A percentile compares a stretch with the other conserved stretches of the same genome.
Evolutionary conservation across 2,329 filamentous ascomycete species (phyloP).

Genomic region (Phialemonium atrogriseum): DNA sequence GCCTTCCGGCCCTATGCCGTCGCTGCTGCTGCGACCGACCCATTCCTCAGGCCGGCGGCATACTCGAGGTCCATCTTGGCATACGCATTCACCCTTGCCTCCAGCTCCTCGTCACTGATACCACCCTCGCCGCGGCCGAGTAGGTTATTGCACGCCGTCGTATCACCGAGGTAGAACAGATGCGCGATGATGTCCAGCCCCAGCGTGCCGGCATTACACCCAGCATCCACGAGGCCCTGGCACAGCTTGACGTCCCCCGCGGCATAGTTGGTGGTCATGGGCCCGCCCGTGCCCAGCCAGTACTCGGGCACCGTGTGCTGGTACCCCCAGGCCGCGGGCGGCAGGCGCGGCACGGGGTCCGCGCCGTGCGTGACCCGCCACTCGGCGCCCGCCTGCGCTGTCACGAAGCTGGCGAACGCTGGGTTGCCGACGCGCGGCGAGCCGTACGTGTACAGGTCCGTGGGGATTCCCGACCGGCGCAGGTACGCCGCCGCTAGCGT

Average conservation of each 20-base stretch:
- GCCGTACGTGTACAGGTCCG: slow-evolving; percentile 59
- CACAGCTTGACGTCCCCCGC: slow-evolving; percentile 36
- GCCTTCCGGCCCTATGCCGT: no score
- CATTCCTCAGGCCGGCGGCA: no score
- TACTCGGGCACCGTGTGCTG: slow-evolving; percentile 63
- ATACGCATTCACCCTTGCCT: slow-evolving; percentile 17
- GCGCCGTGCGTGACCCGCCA: slow-evolving; percentile 59
- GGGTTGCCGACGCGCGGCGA: slow-evolving; percentile 56
- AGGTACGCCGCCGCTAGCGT: slow-evolving; percentile 51
- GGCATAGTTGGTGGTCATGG: slow-evolving; percentile 25
- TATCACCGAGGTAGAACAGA: slow-evolving; percentile 37
- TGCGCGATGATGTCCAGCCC: slow-evolving; percentile 39
- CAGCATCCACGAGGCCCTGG: slow-evolving; percentile 34
- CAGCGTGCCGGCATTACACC: slow-evolving; percentile 42
- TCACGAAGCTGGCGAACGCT: slow-evolving; percentile 45
- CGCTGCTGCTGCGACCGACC: no score
- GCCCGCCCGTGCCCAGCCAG: slow-evolving; percentile 40
- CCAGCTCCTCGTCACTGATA: slow-evolving; percentile 27
- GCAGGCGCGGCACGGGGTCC: slow-evolving; percentile 62
- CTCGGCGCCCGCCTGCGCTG: slow-evolving; percentile 39
- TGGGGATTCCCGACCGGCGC: slow-evolving; percentile 33
- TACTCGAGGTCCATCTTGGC: slow-evolving; percentile 24
- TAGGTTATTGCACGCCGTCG: no score
- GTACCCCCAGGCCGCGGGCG: slow-evolving; percentile 52
- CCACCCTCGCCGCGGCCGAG: slow-evolving; percentile 5